Conservation (phyloP, 2,329 filamentous ascomycete genomes). For the Botryotinia narcissicola region DNA sequence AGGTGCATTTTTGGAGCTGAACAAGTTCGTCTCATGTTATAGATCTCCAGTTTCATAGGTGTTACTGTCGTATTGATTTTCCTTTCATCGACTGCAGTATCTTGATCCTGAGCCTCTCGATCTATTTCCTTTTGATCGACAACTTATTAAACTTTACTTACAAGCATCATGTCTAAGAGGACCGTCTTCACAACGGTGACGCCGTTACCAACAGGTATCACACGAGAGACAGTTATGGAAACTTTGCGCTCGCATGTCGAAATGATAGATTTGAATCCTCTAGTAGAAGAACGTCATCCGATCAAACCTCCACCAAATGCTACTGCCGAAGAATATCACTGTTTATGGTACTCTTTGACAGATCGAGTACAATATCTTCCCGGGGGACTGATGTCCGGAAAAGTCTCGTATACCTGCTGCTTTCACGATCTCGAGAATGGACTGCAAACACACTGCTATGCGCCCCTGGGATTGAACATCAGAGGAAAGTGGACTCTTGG, state of each 20-base stretch:
- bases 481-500: slow-evolving; percentile 74
- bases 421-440: slow-evolving; percentile 74
- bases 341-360: slow-evolving; percentile 75
- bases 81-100: neutral
- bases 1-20: neutral
- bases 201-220: slow-evolving; percentile 66
- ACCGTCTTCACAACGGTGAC: slow-evolving; percentile 75
- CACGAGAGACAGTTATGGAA: slow-evolving; percentile 66
- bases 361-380: slow-evolving; percentile 76
- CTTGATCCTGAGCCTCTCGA: neutral
- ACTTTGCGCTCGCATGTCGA: slow-evolving; percentile 75
- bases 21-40: neutral
- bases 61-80: neutral
- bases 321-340: slow-evolving; percentile 66
- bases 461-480: slow-evolving; percentile 77
- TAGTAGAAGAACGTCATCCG: slow-evolving; percentile 65
- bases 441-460: slow-evolving; percentile 79
- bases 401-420: slow-evolving; percentile 75
- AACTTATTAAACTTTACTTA: neutral
- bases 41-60: slow-evolving; percentile 1
- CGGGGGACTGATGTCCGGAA: slow-evolving; percentile 58
- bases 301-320: slow-evolving; percentile 67
- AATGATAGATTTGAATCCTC: slow-evolving; percentile 70
- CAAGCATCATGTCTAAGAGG: slow-evolving; percentile 34
- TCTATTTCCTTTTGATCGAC: neutral